Percentiles rank a stretch among this genome's conserved stretches.
phyloP scores from a whole-genome alignment of 2,329 filamentous ascomycete genomes.

The Trichoderma atrobrunneum region DNA sequence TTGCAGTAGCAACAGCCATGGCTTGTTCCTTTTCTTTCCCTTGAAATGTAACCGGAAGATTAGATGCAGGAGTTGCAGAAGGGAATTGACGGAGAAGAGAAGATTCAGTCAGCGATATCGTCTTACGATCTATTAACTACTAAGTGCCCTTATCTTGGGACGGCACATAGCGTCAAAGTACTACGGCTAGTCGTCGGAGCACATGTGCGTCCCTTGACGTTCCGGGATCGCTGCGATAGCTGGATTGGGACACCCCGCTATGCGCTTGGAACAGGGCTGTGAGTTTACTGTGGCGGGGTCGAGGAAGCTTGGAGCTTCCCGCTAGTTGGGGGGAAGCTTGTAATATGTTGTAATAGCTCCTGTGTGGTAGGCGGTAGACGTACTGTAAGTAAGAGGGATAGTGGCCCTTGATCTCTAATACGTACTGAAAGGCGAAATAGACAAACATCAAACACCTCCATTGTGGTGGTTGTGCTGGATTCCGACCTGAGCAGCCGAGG shows the following conservation, averaged over 20 bases:
- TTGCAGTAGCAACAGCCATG: constrained; percentile 33
- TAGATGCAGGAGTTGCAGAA: neutral
- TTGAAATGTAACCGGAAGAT: neutral
- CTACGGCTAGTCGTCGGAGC: neutral
- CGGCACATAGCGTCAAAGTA: neutral
- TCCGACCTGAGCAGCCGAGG: neutral
- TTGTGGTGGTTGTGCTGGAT: neutral
- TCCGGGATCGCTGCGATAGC: constrained; percentile 6
- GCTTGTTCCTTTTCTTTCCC: neutral
- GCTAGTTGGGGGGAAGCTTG: neutral
- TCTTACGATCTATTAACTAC: neutral
- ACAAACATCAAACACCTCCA: neutral
- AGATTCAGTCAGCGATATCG: neutral
- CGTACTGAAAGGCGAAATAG: too few relatives aligned
- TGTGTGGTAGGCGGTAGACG: neutral
- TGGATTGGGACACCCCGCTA: constrained; percentile 7
- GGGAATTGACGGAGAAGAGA: neutral
- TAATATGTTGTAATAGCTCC: neutral
- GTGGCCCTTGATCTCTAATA: neutral
- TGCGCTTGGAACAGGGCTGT: neutral
- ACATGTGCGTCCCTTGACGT: neutral
- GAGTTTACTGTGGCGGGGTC: neutral
- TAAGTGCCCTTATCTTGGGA: neutral
- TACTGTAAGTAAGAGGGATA: neutral
- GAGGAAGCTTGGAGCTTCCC: neutral